Evolutionary conservation across 2,329 filamentous ascomycete species (phyloP).

Genomic region (Fusarium agapanthi): DNA sequence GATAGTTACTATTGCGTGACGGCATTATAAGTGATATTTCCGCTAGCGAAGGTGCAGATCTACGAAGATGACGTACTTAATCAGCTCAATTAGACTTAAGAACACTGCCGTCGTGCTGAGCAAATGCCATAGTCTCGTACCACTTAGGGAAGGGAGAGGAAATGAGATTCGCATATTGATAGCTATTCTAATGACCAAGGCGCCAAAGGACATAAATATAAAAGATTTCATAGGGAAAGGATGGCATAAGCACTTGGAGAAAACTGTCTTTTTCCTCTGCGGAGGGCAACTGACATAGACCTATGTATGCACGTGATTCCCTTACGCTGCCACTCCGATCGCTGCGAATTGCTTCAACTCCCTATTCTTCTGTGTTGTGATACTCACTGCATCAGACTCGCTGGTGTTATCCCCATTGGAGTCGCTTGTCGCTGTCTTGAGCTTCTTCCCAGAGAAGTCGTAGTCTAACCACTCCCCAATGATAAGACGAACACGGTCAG

Average conservation of each 20-base stretch:
- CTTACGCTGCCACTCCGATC: not conserved
- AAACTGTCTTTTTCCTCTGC: no score
- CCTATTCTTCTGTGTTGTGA: not conserved
- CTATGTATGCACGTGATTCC: no score
- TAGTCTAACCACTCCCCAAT: slow-evolving; percentile 2
- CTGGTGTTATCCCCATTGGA: fast-evolving
- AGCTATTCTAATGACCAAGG: not conserved
- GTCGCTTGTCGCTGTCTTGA: fast-evolving
- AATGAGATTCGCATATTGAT: not conserved
- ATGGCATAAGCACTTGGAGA: no score
- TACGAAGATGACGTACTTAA: not conserved
- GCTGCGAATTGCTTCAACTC: not conserved
- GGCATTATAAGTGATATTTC: fast-evolving
- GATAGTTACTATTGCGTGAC: not conserved
- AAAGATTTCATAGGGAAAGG: fast-evolving
- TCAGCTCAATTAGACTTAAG: fast-evolving
- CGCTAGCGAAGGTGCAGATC: fast-evolving
- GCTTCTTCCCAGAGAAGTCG: not conserved
- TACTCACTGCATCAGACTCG: not conserved
- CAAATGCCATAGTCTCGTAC: not conserved
- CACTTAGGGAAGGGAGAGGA: fast-evolving
- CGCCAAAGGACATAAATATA: not conserved
- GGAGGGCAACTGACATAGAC: no score
- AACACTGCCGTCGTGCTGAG: no score
- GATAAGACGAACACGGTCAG: not conserved